Evolutionary conservation across 164 flowering plant species (phyloP), one percentile per base, ranked within the genome.

Genomic region (Liquidambar formosana): DNA sequence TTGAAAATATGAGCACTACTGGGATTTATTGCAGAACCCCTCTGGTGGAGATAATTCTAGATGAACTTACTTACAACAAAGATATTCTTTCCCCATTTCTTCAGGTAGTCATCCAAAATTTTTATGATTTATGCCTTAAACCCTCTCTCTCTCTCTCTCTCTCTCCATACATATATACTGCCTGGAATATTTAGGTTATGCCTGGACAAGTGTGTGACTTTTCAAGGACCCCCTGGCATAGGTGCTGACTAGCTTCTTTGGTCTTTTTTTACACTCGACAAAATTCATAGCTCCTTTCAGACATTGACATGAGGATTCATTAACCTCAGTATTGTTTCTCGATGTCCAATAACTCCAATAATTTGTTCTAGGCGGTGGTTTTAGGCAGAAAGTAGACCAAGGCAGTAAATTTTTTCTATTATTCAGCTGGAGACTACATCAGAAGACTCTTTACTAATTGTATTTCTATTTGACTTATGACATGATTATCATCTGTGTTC

Each of bases 51-150:
- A 78, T 92, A 63, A 86, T 94, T 63, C 56, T 88, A 26, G 97
- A 92, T 74, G 97, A 90, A 67, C 80, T 94, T 57, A 83, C 89
- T 8, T 92, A 92, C 47, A 56, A 90, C 61, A 71, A 66, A 67
- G 84, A 87, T 62, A 72, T 82, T 25, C 78, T 89, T 66, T 69
- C 70, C 45, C 83, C 83, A 43, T 89, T 92, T 79, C 79, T 94
- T 52, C 83, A 87, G 99, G 97, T 94, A 74, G 25, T 66, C 28
- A 12, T 66, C 49, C 58, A 38, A 51, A 38, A 25, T 23, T 46
- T 8, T 58, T 10, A 16, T 27, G 11, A 22, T 65, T 1, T 26
- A n/a, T n/a, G n/a, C n/a, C n/a, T n/a, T n/a, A n/a, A n/a, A n/a
- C 33, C 6, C n/a, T 22, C 49, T n/a, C 26, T 3, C 15, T 14